Conservation (phyloP, 495 filamentous ascomycete species). For the Hypoxylon trugodes region DNA sequence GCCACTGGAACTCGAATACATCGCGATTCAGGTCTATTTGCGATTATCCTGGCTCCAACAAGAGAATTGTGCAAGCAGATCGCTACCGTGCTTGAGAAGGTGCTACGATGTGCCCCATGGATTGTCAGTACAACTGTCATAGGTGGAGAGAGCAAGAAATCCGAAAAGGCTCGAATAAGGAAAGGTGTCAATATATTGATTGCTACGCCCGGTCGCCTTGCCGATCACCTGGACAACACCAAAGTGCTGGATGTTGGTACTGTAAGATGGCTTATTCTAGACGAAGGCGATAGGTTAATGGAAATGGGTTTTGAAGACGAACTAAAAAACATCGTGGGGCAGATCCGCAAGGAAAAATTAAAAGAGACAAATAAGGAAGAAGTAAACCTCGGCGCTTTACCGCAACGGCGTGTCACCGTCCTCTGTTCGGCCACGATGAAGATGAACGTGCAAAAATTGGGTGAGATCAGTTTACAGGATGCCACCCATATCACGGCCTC, state of each 20-base stretch:
- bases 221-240: constrained; percentile 91
- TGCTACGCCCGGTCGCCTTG: constrained; percentile 88
- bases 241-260: constrained; percentile 86
- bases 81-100: constrained; percentile 77
- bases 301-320: constrained; percentile 97
- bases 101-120: constrained; percentile 85
- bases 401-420: constrained; percentile 81
- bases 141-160: constrained; percentile 96
- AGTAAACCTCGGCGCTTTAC: constrained; percentile 63
- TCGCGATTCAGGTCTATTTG: constrained; percentile 88
- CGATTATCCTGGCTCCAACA: constrained; percentile 89
- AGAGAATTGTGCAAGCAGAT: constrained; percentile 95
- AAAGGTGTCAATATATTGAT: constrained; percentile 96
- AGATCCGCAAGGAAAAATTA: constrained; percentile 66
- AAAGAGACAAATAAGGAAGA: constrained; percentile 51
- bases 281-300: constrained; percentile 96
- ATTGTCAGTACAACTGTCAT: constrained; percentile 91
- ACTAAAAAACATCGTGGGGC: constrained; percentile 77
- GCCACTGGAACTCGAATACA: constrained; percentile 63
- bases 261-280: constrained; percentile 91
- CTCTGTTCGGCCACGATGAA: constrained; percentile 97
- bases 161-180: constrained; percentile 89
- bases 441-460: constrained; percentile 89
- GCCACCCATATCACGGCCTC: constrained; percentile 86
- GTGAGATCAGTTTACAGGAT: constrained; percentile 93